Evolutionary conservation across 2,329 filamentous ascomycete species (phyloP).

Genomic region (Verticillium alfalfae): DNA sequence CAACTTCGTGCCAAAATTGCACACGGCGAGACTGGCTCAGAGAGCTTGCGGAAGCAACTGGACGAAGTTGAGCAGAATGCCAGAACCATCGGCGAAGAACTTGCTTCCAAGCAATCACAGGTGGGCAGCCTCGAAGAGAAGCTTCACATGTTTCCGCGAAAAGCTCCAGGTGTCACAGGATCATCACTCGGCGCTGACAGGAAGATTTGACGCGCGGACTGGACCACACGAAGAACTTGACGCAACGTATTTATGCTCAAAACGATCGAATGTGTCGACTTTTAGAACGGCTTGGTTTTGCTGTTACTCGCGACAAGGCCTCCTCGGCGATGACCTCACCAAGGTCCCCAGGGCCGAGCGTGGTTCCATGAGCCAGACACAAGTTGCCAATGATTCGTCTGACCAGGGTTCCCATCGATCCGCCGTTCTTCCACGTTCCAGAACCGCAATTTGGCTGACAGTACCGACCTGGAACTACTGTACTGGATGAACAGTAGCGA

Average conservation of each 20-base stretch:
- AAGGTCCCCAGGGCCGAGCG: slow-evolving; percentile 60
- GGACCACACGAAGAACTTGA: slow-evolving; percentile 74
- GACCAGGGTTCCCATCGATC: slow-evolving; percentile 42
- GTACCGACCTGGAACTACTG: slow-evolving; percentile 65
- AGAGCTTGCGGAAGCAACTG: slow-evolving; percentile 68
- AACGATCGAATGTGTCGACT: slow-evolving; percentile 80
- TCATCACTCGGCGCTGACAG: slow-evolving; percentile 43
- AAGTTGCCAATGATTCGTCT: slow-evolving; percentile 53
- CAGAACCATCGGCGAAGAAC: slow-evolving; percentile 59
- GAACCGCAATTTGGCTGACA: slow-evolving; percentile 52
- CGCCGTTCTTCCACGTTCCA: slow-evolving; percentile 48
- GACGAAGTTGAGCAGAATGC: slow-evolving; percentile 72
- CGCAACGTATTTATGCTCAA: slow-evolving; percentile 74
- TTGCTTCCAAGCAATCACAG: slow-evolving; percentile 71
- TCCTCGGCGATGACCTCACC: slow-evolving; percentile 66
- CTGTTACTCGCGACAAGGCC: slow-evolving; percentile 67
- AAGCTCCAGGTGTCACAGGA: slow-evolving; percentile 52
- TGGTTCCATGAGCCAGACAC: slow-evolving; percentile 31
- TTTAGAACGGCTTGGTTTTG: slow-evolving; percentile 81
- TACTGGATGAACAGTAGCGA: slow-evolving; percentile 76
- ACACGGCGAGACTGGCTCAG: slow-evolving; percentile 79
- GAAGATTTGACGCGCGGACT: slow-evolving; percentile 64
- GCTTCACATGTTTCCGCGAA: slow-evolving; percentile 60
- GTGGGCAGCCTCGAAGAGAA: slow-evolving; percentile 73
- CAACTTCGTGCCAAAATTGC: slow-evolving; percentile 66